Base-by-base conservation (phyloP, 2,329 filamentous ascomycete species). In the Botrytis hyacinthi region DNA sequence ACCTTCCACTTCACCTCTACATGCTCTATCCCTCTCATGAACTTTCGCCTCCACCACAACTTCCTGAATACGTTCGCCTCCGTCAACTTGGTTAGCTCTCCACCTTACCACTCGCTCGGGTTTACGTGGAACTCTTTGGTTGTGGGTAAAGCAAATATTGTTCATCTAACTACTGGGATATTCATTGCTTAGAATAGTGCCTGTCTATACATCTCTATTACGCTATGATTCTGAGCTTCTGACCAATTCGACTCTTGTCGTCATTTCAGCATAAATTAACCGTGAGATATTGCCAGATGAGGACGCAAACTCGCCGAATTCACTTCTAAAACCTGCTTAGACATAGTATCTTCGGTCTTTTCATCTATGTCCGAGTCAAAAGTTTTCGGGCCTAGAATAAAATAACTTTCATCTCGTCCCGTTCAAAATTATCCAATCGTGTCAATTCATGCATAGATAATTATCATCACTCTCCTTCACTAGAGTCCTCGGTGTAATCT, bases 71-170 rank as follows among this genome's bases (percentile, higher is more conserved):
- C 16, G 5, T 9, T 57, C 29, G 14, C n/a, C 14, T 57, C 7
- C n/a, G 20, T 16, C 8, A 32, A 9, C 6, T 59, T 16, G 7
- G 4, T 29, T 5, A 12, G 29, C 57, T 35, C 8, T 59, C 16
- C 3, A 59, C 57, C 35, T 59, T 35, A 32, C 8, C 8, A 10
- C 4, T 1, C 16, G 18, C 14, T 29, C 6, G 9, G 16, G 4
- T 35, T 22, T 22, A 18, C 16, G 20, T 35, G 4, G n/a, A 10
- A 59, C 16, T 4, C 3, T 59, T 22, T 22, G 9, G 20, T 35
- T 12, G 16, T 22, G 29, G 1, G 3, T 35, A 18, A 20, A 35
- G 3, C 22, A 35, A 20, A 18, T 22, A 3, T 2, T 0, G 0
- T 20, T 59, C 7, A 29, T 32, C 4, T 35, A 18, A 32, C 3